phyloP scores from a whole-genome alignment of 306 rosid genomes.

The Adenanthera pavonina region DNA sequence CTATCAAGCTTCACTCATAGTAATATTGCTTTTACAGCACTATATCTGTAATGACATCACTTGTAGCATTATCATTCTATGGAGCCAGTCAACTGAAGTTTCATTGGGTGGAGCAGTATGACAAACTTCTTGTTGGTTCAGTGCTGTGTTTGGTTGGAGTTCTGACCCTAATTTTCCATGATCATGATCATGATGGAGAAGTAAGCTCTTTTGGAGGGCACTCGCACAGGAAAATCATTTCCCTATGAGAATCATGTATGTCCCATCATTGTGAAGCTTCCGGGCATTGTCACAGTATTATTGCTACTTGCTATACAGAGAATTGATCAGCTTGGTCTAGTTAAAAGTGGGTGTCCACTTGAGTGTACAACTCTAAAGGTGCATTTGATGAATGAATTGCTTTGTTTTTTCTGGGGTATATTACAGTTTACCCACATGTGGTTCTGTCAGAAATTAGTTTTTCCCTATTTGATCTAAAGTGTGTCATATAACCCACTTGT shows the following conservation, averaged over 20 bases:
- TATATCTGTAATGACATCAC: conserved; percentile 93
- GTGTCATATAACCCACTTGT: neutral
- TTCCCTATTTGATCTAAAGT: neutral
- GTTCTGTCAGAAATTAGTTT: neutral
- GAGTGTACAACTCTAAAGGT: conserved; percentile 9
- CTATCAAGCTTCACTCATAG: conserved; percentile 23
- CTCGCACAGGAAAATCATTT: conserved; percentile 71
- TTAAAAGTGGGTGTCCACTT: conserved; percentile 23
- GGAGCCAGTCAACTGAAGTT: conserved; percentile 97
- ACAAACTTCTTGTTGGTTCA: conserved; percentile 92
- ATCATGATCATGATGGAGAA: conserved; percentile 71
- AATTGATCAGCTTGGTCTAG: conserved; percentile 30
- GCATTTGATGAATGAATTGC: conserved; percentile 29
- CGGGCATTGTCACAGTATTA: conserved; percentile 16
- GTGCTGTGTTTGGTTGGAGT: conserved; percentile 87
- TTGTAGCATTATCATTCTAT: conserved; percentile 93
- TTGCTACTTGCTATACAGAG: neutral
- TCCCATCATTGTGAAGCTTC: conserved; percentile 32
- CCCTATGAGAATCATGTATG: conserved; percentile 47
- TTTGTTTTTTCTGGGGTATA: neutral
- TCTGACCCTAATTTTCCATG: conserved; percentile 76
- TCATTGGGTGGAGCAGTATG: conserved; percentile 97
- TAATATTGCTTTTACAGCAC: conserved; percentile 69
- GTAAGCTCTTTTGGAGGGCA: conserved; percentile 61
- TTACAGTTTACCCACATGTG: neutral